Evolutionary conservation across 148 eudicot genomes (phyloP).

Genomic region (Nepenthes gracilis): DNA sequence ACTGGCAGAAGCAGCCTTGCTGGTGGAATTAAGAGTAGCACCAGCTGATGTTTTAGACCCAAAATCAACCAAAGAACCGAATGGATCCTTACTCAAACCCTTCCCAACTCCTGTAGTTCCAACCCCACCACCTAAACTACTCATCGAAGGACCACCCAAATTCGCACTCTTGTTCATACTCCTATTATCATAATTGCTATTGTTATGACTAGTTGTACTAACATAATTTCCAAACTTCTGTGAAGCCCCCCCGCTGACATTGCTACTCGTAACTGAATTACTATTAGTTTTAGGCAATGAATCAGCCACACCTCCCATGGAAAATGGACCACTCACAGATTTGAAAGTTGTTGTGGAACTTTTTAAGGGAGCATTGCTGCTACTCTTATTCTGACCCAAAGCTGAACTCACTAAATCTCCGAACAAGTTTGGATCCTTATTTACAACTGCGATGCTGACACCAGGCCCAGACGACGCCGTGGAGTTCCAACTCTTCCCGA

Average conservation of each 20-base stretch:
- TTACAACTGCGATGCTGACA: conserved; percentile 42
- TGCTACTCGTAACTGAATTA: conserved; percentile 10
- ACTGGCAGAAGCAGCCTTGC: conserved; percentile 19
- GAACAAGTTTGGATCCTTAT: conserved; percentile 78
- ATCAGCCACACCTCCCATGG: conserved; percentile 53
- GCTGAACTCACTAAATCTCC: conserved; percentile 69
- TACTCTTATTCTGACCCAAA: conserved; percentile 38
- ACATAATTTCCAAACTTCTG: conserved; percentile 18
- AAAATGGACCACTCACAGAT: conserved; percentile 31
- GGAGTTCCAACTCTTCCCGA: conserved; percentile 67
- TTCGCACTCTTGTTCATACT: conserved; percentile 19
- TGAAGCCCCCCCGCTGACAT: conserved; percentile 19
- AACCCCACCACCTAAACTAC: conserved; percentile 22
- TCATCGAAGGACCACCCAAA: conserved; percentile 36
- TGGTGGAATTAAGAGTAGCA: conserved; percentile 23
- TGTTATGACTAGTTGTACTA: conserved; percentile 11
- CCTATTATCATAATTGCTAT: conserved; percentile 13
- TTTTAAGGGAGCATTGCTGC: conserved; percentile 62
- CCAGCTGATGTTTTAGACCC: conserved; percentile 38
- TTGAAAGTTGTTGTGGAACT: conserved; percentile 17
- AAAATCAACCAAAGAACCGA: conserved; percentile 62
- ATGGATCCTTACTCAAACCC: conserved; percentile 51
- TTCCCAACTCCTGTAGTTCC: conserved; percentile 24
- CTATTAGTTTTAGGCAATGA: conserved; percentile 43
- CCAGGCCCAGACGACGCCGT: conserved; percentile 14